Base-by-base conservation (phyloP, 495 filamentous ascomycete species). In the Glonium stellatum region DNA sequence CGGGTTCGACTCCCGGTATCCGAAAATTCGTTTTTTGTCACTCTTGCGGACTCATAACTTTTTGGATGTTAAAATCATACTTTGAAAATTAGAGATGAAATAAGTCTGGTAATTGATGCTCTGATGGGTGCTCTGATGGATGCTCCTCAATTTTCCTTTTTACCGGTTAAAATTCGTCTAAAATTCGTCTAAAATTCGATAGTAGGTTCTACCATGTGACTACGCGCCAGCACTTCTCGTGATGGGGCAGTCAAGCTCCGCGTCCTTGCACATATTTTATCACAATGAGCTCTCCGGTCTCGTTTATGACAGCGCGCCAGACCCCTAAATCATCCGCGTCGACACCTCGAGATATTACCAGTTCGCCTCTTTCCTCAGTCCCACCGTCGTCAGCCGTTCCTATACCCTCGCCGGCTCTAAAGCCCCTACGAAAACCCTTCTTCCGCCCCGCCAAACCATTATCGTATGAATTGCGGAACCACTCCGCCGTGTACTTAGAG, bases 401-500 rank as follows among this genome's bases (percentile, higher is more conserved):
- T 25, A 51, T 15, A 21, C 19, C 21, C 9, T 51, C 21, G 25
- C 6, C 18, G 31, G 19, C 25, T 51, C 25, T 10, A 23, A 22
- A 15, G 10, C 19, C 48, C 21, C 48, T 22, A 55, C 47, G 37
- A 54, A 51, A 19, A 57, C 61, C 55, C 21, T 21, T 64, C 27
- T 22, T 42, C 13, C 61, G 61, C 23, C 61, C 61, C 11, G 34
- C 58, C 6, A 48, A 62, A 39, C 55, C 59, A 0, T 25, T 68
- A 35, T 59, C 41, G n/a, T 68, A 56, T 25, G 62, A 62, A 35
- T 52, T 68, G 5, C 44, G 56, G 35, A 68, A 62, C 46, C 61
- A 68, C 35, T 51, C 55, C 4, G 57, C 60, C 34, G 65, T 61
- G 1, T 68, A 68, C 34, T 54, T 68, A 21, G 65, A 68, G 21